A percentile compares a stretch with the other conserved stretches of the same genome.
phyloP scores from a whole-genome alignment of 352 stramenopile genomes.

The Phytophthora kernoviae region DNA sequence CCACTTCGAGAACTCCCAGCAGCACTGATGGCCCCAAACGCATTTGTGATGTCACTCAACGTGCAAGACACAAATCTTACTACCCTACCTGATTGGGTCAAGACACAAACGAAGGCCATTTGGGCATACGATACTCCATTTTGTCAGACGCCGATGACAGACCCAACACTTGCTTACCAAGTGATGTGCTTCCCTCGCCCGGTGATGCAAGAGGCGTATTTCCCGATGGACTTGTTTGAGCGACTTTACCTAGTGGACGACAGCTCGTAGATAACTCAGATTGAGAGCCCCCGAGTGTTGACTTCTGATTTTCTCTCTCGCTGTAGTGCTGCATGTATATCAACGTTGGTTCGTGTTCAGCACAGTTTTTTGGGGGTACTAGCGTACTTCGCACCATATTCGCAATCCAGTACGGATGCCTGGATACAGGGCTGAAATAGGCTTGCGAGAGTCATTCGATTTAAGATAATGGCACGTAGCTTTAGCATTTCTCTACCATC shows the following conservation, averaged over 20 bases:
- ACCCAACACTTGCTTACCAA: slow-evolving; percentile 18
- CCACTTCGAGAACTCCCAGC: slow-evolving; percentile 19
- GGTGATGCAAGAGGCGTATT: background rate
- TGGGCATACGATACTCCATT: slow-evolving; percentile 17
- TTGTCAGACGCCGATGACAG: slow-evolving; percentile 11
- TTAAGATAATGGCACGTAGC: too few relatives aligned
- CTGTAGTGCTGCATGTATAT: too few relatives aligned
- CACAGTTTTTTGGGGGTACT: too few relatives aligned
- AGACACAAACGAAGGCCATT: slow-evolving; percentile 21
- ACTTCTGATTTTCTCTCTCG: too few relatives aligned
- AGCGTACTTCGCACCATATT: too few relatives aligned
- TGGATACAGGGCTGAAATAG: too few relatives aligned
- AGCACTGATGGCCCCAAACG: slow-evolving; percentile 9
- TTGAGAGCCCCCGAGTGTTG: background rate
- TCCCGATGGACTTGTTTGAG: slow-evolving; percentile 11
- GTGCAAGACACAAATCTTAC: slow-evolving; percentile 17
- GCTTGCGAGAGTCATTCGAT: too few relatives aligned
- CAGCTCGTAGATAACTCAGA: background rate
- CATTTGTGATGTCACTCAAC: slow-evolving; percentile 26
- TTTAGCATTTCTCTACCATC: too few relatives aligned
- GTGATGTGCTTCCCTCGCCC: slow-evolving; percentile 20
- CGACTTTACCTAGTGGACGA: background rate
- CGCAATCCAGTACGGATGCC: too few relatives aligned
- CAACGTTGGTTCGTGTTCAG: too few relatives aligned
- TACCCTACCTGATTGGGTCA: slow-evolving; percentile 17